Percentiles rank a stretch among this genome's conserved stretches.
phyloP scores from a whole-genome alignment of 441 rosid genomes.

The Adansonia rubrostipa region DNA sequence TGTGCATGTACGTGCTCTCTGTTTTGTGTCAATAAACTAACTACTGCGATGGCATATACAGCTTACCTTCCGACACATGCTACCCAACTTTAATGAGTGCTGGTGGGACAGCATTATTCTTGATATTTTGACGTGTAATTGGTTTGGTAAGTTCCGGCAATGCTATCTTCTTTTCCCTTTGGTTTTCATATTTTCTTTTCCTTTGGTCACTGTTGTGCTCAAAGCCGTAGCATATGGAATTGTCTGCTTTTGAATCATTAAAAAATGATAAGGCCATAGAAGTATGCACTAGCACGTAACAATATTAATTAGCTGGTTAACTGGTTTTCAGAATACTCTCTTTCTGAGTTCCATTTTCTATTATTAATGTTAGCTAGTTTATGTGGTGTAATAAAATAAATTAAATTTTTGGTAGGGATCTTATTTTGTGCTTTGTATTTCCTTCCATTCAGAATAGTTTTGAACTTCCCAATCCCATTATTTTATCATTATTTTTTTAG shows the following conservation, averaged over 20 bases:
- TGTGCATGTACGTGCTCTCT: conserved; percentile 7
- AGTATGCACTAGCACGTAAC: neutral
- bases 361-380: neutral
- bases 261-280: neutral
- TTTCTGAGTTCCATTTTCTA: neutral
- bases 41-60: conserved; percentile 41
- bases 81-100: conserved; percentile 99
- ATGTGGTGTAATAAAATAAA: neutral
- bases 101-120: conserved; percentile 99
- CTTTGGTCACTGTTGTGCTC: neutral
- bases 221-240: neutral
- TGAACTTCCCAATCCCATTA: neutral
- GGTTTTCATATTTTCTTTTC: neutral
- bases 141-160: conserved; percentile 84
- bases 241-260: neutral
- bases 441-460: neutral
- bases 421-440: neutral
- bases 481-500: neutral
- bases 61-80: conserved; percentile 98
- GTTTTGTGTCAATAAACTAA: conserved; percentile 24
- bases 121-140: conserved; percentile 94
- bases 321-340: neutral
- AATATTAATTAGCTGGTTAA: neutral
- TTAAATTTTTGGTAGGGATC: neutral
- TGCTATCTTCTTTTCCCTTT: conserved; percentile 11